phyloP scores from a whole-genome alignment of 768 basidiomycete species.

The Tephrocybe rancida region DNA sequence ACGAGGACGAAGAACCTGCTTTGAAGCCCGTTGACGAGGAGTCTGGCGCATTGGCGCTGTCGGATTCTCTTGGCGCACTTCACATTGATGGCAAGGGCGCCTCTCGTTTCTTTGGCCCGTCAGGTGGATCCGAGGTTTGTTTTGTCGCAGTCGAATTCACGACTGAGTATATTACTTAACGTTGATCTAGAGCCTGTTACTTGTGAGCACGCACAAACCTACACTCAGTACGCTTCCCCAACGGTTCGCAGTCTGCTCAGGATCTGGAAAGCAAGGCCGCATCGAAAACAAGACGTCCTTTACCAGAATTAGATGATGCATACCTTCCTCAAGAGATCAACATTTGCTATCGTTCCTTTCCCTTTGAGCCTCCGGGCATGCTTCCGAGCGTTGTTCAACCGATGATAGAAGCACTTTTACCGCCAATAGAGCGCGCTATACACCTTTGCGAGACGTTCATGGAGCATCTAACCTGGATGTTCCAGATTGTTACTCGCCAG shows the following conservation, averaged over 20 bases:
- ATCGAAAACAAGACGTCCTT: conserved; percentile 13
- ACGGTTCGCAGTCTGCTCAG: conserved; percentile 23
- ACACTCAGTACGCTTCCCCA: neutral
- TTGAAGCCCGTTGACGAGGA: conserved; percentile 31
- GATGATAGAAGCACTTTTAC: conserved; percentile 48
- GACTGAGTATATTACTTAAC: conserved; percentile 1
- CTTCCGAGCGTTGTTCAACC: conserved; percentile 32
- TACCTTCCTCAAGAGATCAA: conserved; percentile 48
- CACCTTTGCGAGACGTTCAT: conserved; percentile 47
- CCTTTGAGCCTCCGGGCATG: conserved; percentile 42
- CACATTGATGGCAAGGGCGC: conserved; percentile 43
- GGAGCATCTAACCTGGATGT: conserved; percentile 54
- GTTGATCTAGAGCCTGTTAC: conserved; percentile 39
- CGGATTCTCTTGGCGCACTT: conserved; percentile 44
- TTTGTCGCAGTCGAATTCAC: conserved; percentile 12
- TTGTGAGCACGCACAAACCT: conserved; percentile 30
- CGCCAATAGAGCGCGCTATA: conserved; percentile 42
- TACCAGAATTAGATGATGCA: conserved; percentile 43
- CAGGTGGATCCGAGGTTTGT: conserved; percentile 52
- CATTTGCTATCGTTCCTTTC: conserved; percentile 44
- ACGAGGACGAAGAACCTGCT: conserved; percentile 28
- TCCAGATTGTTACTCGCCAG: conserved; percentile 47
- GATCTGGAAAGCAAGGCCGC: conserved; percentile 20
- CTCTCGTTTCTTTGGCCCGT: conserved; percentile 47
- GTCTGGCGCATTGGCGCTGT: conserved; percentile 24